Percentiles rank a stretch among this genome's conserved stretches.
phyloP scores from a whole-genome alignment of 805 yeast genomes.

The Kodamaea kaohsiungensis region DNA sequence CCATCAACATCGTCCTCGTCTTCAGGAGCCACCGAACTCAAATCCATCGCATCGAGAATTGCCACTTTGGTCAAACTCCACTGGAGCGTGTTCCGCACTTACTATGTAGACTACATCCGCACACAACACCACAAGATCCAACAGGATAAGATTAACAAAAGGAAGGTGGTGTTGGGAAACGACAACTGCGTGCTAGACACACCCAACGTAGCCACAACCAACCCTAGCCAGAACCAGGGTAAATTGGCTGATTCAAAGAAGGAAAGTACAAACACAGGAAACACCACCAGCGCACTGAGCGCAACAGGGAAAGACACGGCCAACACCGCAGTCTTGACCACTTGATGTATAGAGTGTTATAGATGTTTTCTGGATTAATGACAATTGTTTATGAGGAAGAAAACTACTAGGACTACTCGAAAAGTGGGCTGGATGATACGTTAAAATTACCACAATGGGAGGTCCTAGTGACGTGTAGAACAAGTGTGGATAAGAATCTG shows the following conservation, averaged over 20 bases:
- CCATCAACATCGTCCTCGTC: constrained; percentile 13
- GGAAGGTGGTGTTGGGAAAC: constrained; percentile 11
- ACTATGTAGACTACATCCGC: constrained; percentile 49
- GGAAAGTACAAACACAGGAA: constrained; percentile 7
- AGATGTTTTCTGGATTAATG: constrained; percentile 9
- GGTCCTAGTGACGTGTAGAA: no score
- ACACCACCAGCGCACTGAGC: constrained; percentile 6
- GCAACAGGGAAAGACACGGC: constrained; percentile 6
- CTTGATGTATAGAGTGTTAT: constrained; percentile 10
- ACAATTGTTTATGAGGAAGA: constrained; percentile 5
- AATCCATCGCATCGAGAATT: constrained; percentile 57
- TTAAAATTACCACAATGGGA: no score
- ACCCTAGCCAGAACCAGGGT: constrained; percentile 1
- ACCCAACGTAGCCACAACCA: constrained; percentile 5
- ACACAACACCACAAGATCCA: constrained; percentile 18
- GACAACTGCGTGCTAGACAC: constrained; percentile 10
- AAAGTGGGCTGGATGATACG: no score
- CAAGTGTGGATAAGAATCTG: no score
- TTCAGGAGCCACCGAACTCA: constrained; percentile 46
- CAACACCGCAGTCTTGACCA: constrained; percentile 14
- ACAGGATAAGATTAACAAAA: constrained; percentile 16
- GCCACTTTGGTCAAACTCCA: constrained; percentile 73
- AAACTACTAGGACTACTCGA: not conserved
- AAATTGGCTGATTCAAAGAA: constrained; percentile 3
- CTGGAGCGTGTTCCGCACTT: constrained; percentile 78